Evolutionary conservation across 179 eudicot species (phyloP).

Genomic region (Beta lomatogona): DNA sequence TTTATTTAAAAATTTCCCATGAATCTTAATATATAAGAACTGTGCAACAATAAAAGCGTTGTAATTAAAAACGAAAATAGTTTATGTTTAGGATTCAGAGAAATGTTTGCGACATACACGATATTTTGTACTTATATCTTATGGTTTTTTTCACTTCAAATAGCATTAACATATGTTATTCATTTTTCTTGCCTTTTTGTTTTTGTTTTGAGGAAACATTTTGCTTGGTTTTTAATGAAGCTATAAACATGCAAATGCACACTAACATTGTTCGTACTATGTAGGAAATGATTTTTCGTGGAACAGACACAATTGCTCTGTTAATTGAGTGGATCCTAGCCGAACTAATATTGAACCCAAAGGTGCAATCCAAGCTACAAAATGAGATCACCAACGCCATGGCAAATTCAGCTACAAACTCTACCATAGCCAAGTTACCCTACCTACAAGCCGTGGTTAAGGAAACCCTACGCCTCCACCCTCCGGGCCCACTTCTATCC

Average conservation of each 20-base stretch:
- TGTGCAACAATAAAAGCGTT: no score
- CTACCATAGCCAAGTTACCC: conserved; percentile 35
- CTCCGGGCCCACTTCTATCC: conserved; percentile 70
- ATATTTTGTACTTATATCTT: no score
- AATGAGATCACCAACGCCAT: conserved; percentile 28
- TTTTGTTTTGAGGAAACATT: no score
- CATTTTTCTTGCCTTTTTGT: no score
- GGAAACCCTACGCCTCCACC: conserved; percentile 57
- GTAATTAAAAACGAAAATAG: no score
- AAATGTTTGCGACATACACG: no score
- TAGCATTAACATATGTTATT: no score
- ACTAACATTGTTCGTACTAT: neutral
- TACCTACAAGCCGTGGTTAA: conserved; percentile 66
- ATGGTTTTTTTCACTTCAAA: no score
- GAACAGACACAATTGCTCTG: conserved; percentile 62
- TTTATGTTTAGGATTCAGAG: no score
- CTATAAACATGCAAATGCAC: neutral
- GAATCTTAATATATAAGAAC: no score
- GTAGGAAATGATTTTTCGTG: conserved; percentile 71
- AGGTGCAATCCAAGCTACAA: conserved; percentile 47
- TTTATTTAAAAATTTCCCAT: no score
- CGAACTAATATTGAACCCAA: conserved; percentile 43
- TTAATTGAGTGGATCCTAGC: conserved; percentile 68
- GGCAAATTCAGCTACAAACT: conserved; percentile 19
- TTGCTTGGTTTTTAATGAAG: no score